phyloP scores from a whole-genome alignment of 441 rosid species.

The Capsella rubella region DNA sequence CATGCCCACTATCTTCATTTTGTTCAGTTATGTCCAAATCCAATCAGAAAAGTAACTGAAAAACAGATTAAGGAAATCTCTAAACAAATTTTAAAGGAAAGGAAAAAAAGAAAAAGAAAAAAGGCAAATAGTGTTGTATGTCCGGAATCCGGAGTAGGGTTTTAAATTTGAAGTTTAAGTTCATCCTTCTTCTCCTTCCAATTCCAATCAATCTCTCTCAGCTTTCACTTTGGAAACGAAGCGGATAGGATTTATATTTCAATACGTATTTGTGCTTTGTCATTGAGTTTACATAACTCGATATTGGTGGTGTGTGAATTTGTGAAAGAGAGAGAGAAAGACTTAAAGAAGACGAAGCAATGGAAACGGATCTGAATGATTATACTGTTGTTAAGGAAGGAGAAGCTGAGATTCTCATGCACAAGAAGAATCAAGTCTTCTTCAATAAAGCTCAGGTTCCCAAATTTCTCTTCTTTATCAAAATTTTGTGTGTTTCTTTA shows the following conservation, averaged over 20 bases:
- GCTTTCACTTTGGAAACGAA: background rate
- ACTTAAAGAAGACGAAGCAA: slow-evolving; percentile 25
- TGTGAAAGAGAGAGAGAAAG: background rate
- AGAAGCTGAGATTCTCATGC: slow-evolving; percentile 94
- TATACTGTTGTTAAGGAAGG: slow-evolving; percentile 84
- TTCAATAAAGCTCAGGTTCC: slow-evolving; percentile 93
- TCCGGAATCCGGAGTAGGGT: background rate
- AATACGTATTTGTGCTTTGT: background rate
- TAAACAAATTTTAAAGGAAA: too few relatives aligned
- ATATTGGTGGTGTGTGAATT: background rate
- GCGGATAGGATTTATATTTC: background rate
- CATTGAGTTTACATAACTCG: background rate
- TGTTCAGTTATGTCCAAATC: background rate
- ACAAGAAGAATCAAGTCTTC: slow-evolving; percentile 83
- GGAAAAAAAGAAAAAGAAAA: too few relatives aligned
- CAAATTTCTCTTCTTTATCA: slow-evolving; percentile 9
- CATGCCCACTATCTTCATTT: background rate
- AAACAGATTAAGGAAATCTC: too few relatives aligned
- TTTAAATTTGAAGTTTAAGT: slow-evolving; percentile 5
- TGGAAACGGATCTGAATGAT: slow-evolving; percentile 62
- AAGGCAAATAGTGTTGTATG: too few relatives aligned
- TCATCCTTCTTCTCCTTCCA: background rate
- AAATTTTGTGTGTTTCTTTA: background rate
- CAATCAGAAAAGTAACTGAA: too few relatives aligned
- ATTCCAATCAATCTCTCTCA: background rate